Evolutionary conservation across 768 basidiomycete species (phyloP), one percentile per base, ranked within the genome.

Genomic region (Astraeus odoratus): DNA sequence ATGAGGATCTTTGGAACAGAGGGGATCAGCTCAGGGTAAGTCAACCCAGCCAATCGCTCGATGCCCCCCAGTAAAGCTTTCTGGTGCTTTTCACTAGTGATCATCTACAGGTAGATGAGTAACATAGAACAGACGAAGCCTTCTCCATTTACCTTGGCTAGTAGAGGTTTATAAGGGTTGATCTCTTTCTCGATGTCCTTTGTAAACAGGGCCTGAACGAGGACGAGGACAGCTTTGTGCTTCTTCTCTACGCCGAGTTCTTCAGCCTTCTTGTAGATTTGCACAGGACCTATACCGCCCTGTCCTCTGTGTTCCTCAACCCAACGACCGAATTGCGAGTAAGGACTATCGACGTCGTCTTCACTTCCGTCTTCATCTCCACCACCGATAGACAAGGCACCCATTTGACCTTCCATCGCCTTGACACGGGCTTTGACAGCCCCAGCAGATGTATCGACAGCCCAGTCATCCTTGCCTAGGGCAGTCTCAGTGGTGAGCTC

Each of bases 181-280:
- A 91, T 74, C 64, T 92, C 83, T 4, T 63, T 58, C 9, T 86
- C 60, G 20, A 87, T 76, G 27, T 89, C 70, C 33, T 77, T 76
- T 7, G 83, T 83, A 67, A 97, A 97, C 45, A 98, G 70, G 6
- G 80, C 76, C 62, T 94, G 86, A 16, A 82, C 85, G 43, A 99
- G 69, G 35, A 92, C 81, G 49, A 85, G 75, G 25, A 95, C 70
- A 0, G 86, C 76, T 74, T 86, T 94, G 74, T 97, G 90, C 67
- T 96, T 98, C 73, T 88, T 93, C 59, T 88, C 91, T 51, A 98
- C 84, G 34, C 88, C 90, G 19, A 93, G 60, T 41, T 95, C 93
- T 58, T 94, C 84, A 1, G 86, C 86, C 69, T 92, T 92, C 67
- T 89, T 86, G 71, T 74, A 91, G 33, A 94, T 77, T 19, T 83